These are phyloP conservation scores for Penicillium sp. DNA, from an alignment of 2,329 filamentous ascomycete species.

Conservation along the genomic window DNA sequence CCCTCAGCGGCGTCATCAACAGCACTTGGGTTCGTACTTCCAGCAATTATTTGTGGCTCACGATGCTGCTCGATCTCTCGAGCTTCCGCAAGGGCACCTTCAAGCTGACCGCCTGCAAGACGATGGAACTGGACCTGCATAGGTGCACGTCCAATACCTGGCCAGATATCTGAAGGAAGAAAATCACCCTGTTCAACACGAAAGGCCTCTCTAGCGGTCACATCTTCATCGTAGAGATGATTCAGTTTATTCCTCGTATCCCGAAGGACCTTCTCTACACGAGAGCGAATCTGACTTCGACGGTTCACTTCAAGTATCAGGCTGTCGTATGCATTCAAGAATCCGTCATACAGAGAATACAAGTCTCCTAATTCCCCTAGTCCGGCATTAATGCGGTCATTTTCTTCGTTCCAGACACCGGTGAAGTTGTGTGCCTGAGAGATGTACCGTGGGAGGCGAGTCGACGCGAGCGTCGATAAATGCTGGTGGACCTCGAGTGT, in stretches of 20 bases:
- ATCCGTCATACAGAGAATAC: constrained; percentile 82
- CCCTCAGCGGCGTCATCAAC: constrained; percentile 29
- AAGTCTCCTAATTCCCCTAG: constrained; percentile 78
- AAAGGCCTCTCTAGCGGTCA: constrained; percentile 74
- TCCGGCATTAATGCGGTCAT: constrained; percentile 67
- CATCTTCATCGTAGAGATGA: constrained; percentile 73
- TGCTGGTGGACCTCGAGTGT: constrained; percentile 66
- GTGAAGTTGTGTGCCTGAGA: constrained; percentile 53
- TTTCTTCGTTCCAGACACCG: constrained; percentile 72
- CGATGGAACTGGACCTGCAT: constrained; percentile 52
- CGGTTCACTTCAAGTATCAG: constrained; percentile 82
- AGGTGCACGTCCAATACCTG: constrained; percentile 65
- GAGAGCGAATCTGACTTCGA: constrained; percentile 71
- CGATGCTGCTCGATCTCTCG: constrained; percentile 13
- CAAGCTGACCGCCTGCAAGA: constrained; percentile 41
- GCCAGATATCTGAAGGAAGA: constrained; percentile 86
- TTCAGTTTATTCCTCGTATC: constrained; percentile 79
- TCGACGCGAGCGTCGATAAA: constrained; percentile 67
- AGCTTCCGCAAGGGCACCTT: constrained; percentile 24
- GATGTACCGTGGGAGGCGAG: constrained; percentile 61
- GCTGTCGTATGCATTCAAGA: constrained; percentile 80
- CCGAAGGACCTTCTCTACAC: constrained; percentile 72
- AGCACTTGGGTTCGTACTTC: constrained; percentile 8
- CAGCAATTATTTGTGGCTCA: constrained; percentile 13
- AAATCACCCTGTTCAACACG: constrained; percentile 81